A percentile compares a stretch with the other conserved stretches of the same genome.
phyloP scores from a whole-genome alignment of 2,329 filamentous ascomycete species.

The Alternaria postmessia region DNA sequence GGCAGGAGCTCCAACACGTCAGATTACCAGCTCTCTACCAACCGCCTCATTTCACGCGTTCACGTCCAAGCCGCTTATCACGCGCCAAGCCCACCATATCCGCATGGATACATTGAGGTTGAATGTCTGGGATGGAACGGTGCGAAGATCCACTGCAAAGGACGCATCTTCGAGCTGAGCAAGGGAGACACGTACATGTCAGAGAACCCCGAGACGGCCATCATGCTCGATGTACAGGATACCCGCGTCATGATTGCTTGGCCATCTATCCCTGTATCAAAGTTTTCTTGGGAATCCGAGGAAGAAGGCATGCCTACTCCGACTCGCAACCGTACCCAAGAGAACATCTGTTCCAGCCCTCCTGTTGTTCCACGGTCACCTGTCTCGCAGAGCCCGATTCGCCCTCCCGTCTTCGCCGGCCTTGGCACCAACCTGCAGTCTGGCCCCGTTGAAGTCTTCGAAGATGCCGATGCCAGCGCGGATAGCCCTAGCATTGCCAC shows the following conservation, averaged over 20 bases:
- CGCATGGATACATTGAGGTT: constrained; percentile 83
- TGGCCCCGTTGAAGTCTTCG: constrained; percentile 47
- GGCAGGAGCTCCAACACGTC: constrained; percentile 94
- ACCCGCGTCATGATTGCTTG: constrained; percentile 88
- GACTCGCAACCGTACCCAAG: constrained; percentile 44
- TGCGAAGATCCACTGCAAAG: constrained; percentile 89
- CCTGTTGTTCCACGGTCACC: constrained; percentile 76
- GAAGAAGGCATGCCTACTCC: constrained; percentile 65
- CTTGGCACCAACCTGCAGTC: constrained; percentile 43
- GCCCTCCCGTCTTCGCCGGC: constrained; percentile 53
- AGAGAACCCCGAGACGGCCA: constrained; percentile 84
- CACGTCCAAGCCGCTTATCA: constrained; percentile 90
- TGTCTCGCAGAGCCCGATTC: constrained; percentile 72
- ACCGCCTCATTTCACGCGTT: constrained; percentile 89
- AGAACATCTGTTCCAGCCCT: constrained; percentile 66
- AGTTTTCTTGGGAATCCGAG: constrained; percentile 56
- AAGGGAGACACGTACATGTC: constrained; percentile 92
- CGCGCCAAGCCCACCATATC: constrained; percentile 70
- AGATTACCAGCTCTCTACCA: constrained; percentile 92
- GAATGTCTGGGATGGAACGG: constrained; percentile 97
- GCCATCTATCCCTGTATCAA: constrained; percentile 71
- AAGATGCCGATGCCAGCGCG: constrained; percentile 47
- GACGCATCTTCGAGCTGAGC: constrained; percentile 81
- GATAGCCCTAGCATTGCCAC: constrained; percentile 30
- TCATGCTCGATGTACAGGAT: constrained; percentile 96